Evolutionary conservation across 2,329 filamentous ascomycete genomes (phyloP), one percentile per base, ranked within the genome.

Genomic region (Venturia oleaginea): DNA sequence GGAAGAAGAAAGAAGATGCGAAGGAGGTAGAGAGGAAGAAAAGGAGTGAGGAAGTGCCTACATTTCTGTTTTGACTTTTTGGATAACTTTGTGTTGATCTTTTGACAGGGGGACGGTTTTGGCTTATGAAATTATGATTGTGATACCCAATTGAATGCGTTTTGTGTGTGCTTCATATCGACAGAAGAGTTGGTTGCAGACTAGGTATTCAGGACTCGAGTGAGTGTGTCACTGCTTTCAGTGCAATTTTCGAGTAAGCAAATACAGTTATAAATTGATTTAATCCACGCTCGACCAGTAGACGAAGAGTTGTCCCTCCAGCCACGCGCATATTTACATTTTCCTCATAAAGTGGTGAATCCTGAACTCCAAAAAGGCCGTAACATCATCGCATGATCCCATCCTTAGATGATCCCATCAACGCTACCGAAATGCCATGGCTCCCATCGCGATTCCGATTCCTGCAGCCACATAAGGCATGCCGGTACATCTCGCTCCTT

Each of bases 1-100:
- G 59, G 3, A 65, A 48, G 63, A 62, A n/a, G 27, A 65, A 54
- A 30, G 59, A 34, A 19, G 59, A 22, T 17, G 11, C 8, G 15
- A 40, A 32, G 17, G 62, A 54, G 27, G 24, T 17, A 13, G 59
- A 65, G 37, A 51, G 22, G 11, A 55, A 54, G 55, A 62, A 64
- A 19, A 15, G 30, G 11, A 24, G 22, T 13, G 63, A 62, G 17
- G 63, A 65, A 17, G 62, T 65, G 32, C 63, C 63, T 27, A 65
- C 63, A 10, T 65, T 65, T 48, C 17, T 65, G 59, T 30, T 63
- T n/a, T 65, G 54, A 55, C 15, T 15, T 17, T 22, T 42, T 15
- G 46, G 22, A 51, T 17, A 6, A 13, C 7, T 19, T 11, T 7
- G n/a, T n/a, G 13, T 15, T 19, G 30, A 34, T 19, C 17, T 59